Conservation (phyloP, 2,329 filamentous ascomycete genomes). For the Venturia pyrina region DNA sequence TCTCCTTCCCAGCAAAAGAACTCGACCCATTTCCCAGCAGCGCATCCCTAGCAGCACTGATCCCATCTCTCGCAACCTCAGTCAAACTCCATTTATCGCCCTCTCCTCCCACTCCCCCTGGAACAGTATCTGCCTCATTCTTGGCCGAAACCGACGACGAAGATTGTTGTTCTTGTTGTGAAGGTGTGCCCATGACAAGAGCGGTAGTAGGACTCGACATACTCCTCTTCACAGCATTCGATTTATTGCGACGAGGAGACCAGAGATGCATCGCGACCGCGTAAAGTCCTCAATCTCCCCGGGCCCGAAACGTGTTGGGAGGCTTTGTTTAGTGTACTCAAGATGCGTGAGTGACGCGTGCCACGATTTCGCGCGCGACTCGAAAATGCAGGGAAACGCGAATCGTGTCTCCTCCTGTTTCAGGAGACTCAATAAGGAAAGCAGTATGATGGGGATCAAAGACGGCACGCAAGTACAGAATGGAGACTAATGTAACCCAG, state of each 20-base stretch:
- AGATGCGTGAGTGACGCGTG: background rate
- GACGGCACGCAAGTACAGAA: background rate
- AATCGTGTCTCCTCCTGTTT: background rate
- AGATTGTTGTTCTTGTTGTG: background rate
- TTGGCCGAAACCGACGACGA: background rate
- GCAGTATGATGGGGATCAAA: background rate
- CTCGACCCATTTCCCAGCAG: background rate
- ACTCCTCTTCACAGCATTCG: background rate
- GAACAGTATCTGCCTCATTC: background rate
- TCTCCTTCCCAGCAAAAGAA: background rate
- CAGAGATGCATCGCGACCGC: conserved; percentile 1
- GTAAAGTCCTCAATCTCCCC: too few species aligned
- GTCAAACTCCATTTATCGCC: background rate
- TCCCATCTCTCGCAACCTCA: background rate
- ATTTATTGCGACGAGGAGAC: background rate
- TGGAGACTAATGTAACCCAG: background rate
- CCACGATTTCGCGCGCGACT: background rate
- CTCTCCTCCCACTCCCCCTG: background rate
- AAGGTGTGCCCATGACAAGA: background rate
- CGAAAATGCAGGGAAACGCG: background rate
- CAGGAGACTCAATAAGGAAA: background rate
- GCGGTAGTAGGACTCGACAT: conserved; percentile 3
- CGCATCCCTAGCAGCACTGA: background rate
- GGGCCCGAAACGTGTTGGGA: too few species aligned
- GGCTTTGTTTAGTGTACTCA: background rate